Evolutionary conservation across 345 rosid genomes (phyloP).

Genomic region (Salix arbutifolia): DNA sequence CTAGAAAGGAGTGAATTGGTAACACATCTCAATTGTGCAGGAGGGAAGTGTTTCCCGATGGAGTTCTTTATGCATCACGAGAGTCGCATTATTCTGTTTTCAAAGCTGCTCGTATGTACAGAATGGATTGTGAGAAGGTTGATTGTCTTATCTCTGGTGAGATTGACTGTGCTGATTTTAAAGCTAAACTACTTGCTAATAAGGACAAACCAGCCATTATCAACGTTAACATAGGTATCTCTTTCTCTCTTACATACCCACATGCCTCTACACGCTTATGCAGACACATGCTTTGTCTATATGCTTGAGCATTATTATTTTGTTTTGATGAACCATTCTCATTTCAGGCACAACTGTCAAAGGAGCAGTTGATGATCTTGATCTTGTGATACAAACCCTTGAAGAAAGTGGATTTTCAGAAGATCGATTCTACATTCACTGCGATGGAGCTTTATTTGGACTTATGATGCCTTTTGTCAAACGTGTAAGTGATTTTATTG

Average conservation of each 20-base stretch:
- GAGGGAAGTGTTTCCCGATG: constrained; percentile 91
- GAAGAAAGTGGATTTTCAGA: constrained; percentile 75
- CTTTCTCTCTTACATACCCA: background rate
- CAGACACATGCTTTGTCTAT: background rate
- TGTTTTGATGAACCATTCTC: constrained; percentile 1
- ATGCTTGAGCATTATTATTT: background rate
- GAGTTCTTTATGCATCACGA: constrained; percentile 76
- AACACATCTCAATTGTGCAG: constrained; percentile 27
- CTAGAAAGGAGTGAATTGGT: background rate
- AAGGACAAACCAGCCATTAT: constrained; percentile 90
- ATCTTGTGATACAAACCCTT: constrained; percentile 81
- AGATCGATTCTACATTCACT: constrained; percentile 86
- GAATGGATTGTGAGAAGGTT: constrained; percentile 84
- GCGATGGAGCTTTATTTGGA: constrained; percentile 97
- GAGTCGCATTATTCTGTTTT: constrained; percentile 91
- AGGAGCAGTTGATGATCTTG: constrained; percentile 98
- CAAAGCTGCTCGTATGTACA: constrained; percentile 93
- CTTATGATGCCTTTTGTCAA: constrained; percentile 98
- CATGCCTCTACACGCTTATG: background rate
- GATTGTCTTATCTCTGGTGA: constrained; percentile 74
- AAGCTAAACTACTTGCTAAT: constrained; percentile 58
- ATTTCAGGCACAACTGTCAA: constrained; percentile 83
- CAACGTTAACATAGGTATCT: constrained; percentile 82
- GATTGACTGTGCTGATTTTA: constrained; percentile 78
- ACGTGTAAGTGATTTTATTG: constrained; percentile 45